phyloP scores from a whole-genome alignment of 441 rosid genomes.

The Breynia disticha region DNA sequence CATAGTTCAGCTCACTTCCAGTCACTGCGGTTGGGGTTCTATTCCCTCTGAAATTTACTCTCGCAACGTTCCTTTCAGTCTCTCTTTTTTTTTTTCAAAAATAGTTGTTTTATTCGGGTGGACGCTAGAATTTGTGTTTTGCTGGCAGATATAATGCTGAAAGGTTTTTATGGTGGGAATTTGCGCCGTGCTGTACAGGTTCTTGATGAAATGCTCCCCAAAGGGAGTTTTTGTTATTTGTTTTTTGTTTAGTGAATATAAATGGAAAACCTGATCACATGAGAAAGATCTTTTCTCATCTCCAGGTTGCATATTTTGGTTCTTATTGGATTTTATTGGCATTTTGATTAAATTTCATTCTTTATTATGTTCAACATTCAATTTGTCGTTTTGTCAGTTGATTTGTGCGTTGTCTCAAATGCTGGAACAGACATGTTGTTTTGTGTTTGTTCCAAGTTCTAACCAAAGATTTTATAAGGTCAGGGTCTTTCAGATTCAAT shows the following conservation, averaged over 20 bases:
- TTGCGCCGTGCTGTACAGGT: conserved; percentile 69
- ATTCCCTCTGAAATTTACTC: conserved; percentile 75
- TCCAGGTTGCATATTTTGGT: conserved; percentile 48
- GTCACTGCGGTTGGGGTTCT: conserved; percentile 91
- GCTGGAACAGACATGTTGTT: no score
- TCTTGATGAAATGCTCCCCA: conserved; percentile 72
- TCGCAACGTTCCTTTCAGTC: conserved; percentile 48
- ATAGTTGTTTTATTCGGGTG: background rate
- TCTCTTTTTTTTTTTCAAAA: background rate
- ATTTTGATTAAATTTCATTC: no score
- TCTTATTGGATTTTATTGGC: no score
- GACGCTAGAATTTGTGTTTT: background rate
- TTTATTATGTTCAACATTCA: background rate
- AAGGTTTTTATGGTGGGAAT: conserved; percentile 93
- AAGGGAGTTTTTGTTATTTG: conserved; percentile 23
- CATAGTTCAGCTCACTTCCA: conserved; percentile 81
- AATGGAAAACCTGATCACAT: conserved; percentile 48
- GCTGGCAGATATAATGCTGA: conserved; percentile 74
- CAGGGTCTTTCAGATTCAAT: conserved; percentile 71
- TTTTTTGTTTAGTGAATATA: background rate
- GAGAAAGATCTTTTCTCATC: conserved; percentile 67
- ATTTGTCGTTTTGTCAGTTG: background rate
- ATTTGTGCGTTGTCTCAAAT: background rate
- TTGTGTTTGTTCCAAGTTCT: background rate
- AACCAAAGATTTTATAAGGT: conserved; percentile 3